phyloP scores from a whole-genome alignment of 179 eudicot genomes.

The Silene vulgaris region DNA sequence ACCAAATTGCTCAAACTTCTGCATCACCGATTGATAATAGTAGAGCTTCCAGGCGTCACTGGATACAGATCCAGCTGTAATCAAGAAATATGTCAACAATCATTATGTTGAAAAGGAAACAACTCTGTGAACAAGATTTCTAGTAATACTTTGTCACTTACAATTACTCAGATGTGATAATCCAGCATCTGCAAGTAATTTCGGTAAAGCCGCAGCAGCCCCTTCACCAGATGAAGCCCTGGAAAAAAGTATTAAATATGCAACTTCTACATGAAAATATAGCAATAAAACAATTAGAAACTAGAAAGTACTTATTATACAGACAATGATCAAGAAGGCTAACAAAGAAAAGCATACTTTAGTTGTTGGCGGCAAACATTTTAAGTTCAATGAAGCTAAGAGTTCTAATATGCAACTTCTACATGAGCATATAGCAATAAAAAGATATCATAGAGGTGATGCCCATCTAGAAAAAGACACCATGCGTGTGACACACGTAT shows the following conservation, averaged over 20 bases:
- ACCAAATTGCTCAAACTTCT: slow-evolving; percentile 83
- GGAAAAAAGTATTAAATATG: slow-evolving; percentile 7
- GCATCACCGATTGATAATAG: slow-evolving; percentile 97
- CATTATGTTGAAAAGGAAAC: slow-evolving; percentile 14
- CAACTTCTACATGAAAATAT: no score
- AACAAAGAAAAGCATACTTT: not conserved
- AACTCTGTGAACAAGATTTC: not conserved
- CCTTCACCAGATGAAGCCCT: slow-evolving; percentile 85
- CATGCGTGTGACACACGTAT: no score
- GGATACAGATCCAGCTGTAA: slow-evolving; percentile 49
- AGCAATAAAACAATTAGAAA: no score
- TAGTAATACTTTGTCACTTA: slow-evolving; percentile 30
- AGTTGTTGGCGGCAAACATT: not conserved
- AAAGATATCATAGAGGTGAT: no score
- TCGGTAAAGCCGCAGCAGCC: slow-evolving; percentile 60
- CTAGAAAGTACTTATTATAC: slow-evolving; percentile 3
- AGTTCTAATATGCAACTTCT: not conserved
- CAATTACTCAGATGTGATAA: slow-evolving; percentile 48
- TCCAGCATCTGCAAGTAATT: slow-evolving; percentile 60
- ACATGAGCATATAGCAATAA: not conserved
- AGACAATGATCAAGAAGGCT: not conserved
- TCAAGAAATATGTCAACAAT: slow-evolving; percentile 17
- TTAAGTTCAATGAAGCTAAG: not conserved
- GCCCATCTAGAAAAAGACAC: no score
- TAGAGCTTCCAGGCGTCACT: slow-evolving; percentile 81